Evolutionary conservation across 495 filamentous ascomycete genomes (phyloP).

Genomic region (Parathielavia appendiculata): DNA sequence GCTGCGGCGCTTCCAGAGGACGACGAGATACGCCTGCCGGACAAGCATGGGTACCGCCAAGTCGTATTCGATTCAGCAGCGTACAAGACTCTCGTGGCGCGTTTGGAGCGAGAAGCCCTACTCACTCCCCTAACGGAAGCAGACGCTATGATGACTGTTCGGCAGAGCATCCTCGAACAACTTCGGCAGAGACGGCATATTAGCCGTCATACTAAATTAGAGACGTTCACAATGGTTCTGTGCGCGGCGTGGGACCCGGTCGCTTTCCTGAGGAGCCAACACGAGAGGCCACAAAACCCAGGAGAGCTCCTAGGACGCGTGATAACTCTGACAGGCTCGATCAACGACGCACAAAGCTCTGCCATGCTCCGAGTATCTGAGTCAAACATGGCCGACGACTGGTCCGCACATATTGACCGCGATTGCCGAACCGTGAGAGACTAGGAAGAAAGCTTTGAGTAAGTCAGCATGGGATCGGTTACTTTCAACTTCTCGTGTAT

Average conservation of each 20-base stretch:
- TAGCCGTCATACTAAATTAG: neutral
- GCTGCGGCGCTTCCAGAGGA: neutral
- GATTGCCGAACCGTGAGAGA: neutral
- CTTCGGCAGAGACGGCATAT: neutral
- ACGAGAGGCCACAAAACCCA: neutral
- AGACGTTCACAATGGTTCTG: neutral
- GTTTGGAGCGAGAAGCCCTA: neutral
- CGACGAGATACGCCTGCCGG: neutral
- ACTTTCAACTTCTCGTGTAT: too few relatives aligned
- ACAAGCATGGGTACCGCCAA: neutral
- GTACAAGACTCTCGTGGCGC: neutral
- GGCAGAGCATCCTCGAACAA: neutral
- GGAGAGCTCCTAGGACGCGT: neutral
- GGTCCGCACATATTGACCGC: neutral
- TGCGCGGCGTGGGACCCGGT: neutral
- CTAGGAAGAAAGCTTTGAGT: neutral
- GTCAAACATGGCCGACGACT: neutral
- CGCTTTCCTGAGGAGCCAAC: neutral
- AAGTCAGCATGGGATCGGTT: too few relatives aligned
- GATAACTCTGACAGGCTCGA: neutral
- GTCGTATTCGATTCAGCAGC: neutral
- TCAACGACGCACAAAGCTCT: neutral
- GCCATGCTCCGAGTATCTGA: neutral
- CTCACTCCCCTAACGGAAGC: neutral
- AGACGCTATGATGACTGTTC: neutral